Evolutionary conservation across 495 filamentous ascomycete species (phyloP), one percentile per base, ranked within the genome.

Genomic region (Mytilinidion resinicola): DNA sequence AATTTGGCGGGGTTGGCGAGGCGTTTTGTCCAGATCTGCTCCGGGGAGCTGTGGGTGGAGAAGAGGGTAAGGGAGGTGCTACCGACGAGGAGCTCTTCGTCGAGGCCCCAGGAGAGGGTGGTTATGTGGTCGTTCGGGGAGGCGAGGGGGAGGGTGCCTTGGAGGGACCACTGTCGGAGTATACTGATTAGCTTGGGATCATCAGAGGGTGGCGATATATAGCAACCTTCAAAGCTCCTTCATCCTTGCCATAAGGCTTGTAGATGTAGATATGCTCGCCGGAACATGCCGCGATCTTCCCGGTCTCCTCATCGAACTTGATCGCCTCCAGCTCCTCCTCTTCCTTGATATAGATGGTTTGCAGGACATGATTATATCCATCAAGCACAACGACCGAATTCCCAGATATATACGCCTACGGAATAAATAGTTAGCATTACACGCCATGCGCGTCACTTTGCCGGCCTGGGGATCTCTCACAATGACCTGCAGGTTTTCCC

Each of bases 291-390:
- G 90, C 90, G 70, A 98, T 88, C 77, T 90, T 95, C 8, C 91
- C 93, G 34, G 90, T 84, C 12, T 75, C 74, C 63, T 95, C 88
- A 63, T 95, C 86, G 57, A 96, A 81, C 15, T 82, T 78, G 25
- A 95, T 80, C 10, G 87, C 84, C 46, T 90, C 80, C 38, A 97
- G 80, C 5, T 75, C 74, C 7, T 81, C 75, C 38, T 82, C 79
- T 69, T 91, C 85, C 62, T 93, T 85, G 67, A 91, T 82, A 74
- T 96, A 96, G 57, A 91, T 88, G 0, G 92, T 96, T 73, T 97
- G 92, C 35, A 96, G 76, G 64, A 95, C 80, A 54, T 81, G 77
- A 67, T 88, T 77, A 59, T 89, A 82, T 52, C 82, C 82, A 72
- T 80, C 78, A 67, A 96, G 85, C 67, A 97, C 85, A 48, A 91